Conservation (phyloP, 2,329 filamentous ascomycete species). For the Cytospora paraplurivora region DNA sequence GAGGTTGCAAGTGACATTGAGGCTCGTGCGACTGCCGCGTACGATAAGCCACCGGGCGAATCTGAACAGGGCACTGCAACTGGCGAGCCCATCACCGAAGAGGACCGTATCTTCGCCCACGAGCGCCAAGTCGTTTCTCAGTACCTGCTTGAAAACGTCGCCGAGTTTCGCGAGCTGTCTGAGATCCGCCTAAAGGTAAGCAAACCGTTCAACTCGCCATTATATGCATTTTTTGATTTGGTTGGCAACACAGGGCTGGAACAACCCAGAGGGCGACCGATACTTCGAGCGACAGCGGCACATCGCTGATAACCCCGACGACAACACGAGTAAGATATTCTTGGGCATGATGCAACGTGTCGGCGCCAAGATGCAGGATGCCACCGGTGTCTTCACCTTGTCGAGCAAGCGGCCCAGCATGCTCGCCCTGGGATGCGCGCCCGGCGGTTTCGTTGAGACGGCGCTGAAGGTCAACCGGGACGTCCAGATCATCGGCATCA, state of each 20-base stretch:
- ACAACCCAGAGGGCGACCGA: slow-evolving; percentile 44
- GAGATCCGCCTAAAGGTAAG: slow-evolving; percentile 17
- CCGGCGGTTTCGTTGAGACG: slow-evolving; percentile 51
- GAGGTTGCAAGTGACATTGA: not conserved
- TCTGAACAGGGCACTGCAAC: not conserved
- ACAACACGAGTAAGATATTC: slow-evolving; percentile 36
- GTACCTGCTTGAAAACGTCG: slow-evolving; percentile 20
- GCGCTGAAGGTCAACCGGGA: slow-evolving; percentile 41
- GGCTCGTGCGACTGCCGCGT: not conserved
- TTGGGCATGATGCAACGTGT: slow-evolving; percentile 48
- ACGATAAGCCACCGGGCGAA: not conserved
- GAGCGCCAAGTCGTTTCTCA: slow-evolving; percentile 11
- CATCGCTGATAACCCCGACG: slow-evolving; percentile 39
- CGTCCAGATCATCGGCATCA: slow-evolving; percentile 35
- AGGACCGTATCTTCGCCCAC: slow-evolving; percentile 12
- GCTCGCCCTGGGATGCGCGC: slow-evolving; percentile 59
- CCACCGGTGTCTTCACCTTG: slow-evolving; percentile 39
- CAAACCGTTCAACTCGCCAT: not conserved
- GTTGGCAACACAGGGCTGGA: slow-evolving; percentile 44
- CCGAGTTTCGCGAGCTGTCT: slow-evolving; percentile 13
- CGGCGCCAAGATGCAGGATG: slow-evolving; percentile 43
- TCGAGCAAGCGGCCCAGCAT: slow-evolving; percentile 35
- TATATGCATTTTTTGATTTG: not conserved
- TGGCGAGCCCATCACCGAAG: slow-evolving; percentile 3
- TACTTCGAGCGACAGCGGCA: slow-evolving; percentile 46